Evolutionary conservation across 2,329 filamentous ascomycete species (phyloP).

Genomic region (Claviceps digitariae): DNA sequence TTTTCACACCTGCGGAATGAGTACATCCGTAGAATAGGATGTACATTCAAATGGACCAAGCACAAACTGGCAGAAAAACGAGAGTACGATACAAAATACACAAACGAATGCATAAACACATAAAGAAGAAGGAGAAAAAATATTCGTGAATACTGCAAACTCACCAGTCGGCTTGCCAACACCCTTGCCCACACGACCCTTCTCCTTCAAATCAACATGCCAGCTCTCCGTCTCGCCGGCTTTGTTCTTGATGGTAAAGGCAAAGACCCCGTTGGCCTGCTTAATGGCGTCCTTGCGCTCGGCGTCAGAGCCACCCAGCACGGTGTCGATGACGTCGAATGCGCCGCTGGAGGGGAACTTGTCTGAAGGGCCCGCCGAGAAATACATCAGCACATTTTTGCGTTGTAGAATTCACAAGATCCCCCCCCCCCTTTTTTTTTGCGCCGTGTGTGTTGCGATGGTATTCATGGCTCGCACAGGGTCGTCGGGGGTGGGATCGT

Average conservation of each 20-base stretch:
- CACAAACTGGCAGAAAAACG: not conserved
- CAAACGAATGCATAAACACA: too few relatives aligned
- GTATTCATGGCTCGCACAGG: too few relatives aligned
- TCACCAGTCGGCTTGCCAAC: conserved; percentile 68
- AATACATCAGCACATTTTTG: not conserved
- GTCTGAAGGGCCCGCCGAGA: conserved; percentile 31
- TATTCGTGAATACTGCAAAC: too few relatives aligned
- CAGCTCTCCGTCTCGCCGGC: conserved; percentile 70
- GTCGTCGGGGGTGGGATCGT: not conserved
- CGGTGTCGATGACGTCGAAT: conserved; percentile 74
- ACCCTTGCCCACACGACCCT: conserved; percentile 69
- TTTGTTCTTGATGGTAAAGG: conserved; percentile 84
- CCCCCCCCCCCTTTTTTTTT: too few relatives aligned
- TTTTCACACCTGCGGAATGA: too few relatives aligned
- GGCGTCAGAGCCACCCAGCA: conserved; percentile 53
- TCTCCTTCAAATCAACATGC: conserved; percentile 92
- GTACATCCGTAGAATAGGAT: not conserved
- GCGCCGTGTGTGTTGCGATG: too few relatives aligned
- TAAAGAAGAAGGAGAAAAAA: not conserved
- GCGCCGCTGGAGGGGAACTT: conserved; percentile 81
- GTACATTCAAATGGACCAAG: too few relatives aligned
- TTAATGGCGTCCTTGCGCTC: conserved; percentile 83
- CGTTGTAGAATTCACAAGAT: too few relatives aligned
- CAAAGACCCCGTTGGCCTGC: conserved; percentile 74
- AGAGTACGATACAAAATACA: not conserved